Evolutionary conservation across 108 stramenopile species (phyloP), one percentile per base, ranked within the genome.

Genomic region (Skeletonema costatum): DNA sequence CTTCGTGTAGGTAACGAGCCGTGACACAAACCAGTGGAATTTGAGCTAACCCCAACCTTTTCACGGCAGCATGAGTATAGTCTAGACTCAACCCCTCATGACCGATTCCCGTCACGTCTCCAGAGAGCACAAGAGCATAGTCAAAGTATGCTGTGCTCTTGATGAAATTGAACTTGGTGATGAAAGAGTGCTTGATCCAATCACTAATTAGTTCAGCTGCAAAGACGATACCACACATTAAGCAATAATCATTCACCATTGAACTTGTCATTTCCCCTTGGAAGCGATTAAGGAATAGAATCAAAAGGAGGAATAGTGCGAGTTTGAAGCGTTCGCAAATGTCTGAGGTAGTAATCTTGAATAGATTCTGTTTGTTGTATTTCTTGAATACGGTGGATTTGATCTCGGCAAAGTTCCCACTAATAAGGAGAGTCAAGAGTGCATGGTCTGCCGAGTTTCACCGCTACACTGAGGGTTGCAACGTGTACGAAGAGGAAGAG

Each of bases 321-420:
- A 97, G 76, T 80, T 98, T 95, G 87, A 94, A 92, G 17, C 94
- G 86, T 63, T 96, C 92, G 66, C 92, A 92, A 53, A 94, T 90
- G 83, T 94, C 93, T 48, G 87, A 84, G 58, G 97, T 95, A 10
- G 96, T 87, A 35, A 98, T 93, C 73, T 99, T 98, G 87, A 99
- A 99, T 4, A 99, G 84, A 74, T 92, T 96, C 38, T 96, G 87
- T 73, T 94, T 89, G 87, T 97, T 97, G 87, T 98, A 99, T 72
- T 98, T 99, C 88, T 99, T 99, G 88, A 99, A 98, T 16, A 99
- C 99, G n/a, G 90, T 89, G 32, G 77, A 73, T 84, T 98, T 98
- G 85, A 99, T 98, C 86, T 99, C 99, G 0, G 97, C 96, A 85
- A 99, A 99, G 79, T 99, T 99, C 38, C 98, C 98, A 63, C 88